Evolutionary conservation across 768 basidiomycete genomes (phyloP).

Genomic region (Mycena capillaripes): DNA sequence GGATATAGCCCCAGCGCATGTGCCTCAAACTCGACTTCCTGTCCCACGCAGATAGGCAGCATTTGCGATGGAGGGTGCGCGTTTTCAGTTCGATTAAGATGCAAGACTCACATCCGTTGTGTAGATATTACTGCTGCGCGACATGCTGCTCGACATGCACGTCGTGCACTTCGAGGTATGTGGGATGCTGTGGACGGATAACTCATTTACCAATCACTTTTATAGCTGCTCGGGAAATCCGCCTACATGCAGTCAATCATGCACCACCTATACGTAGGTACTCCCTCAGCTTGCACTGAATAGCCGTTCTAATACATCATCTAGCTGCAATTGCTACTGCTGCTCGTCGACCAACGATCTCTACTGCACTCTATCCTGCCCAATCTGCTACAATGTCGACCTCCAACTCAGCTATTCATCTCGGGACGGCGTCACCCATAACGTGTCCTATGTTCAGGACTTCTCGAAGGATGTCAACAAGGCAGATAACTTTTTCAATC

Average conservation of each 20-base stretch:
- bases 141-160: conserved; percentile 34
- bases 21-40: conserved; percentile 22
- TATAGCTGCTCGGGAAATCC: conserved; percentile 16
- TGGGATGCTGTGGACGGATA: too few species aligned
- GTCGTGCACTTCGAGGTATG: conserved; percentile 27
- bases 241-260: conserved; percentile 11
- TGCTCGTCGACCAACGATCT: conserved; percentile 28
- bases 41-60: conserved; percentile 29
- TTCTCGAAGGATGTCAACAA: conserved; percentile 26
- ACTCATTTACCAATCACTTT: not conserved
- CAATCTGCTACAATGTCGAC: conserved; percentile 34
- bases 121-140: conserved; percentile 30
- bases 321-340: conserved; percentile 36
- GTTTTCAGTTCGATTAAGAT: not conserved
- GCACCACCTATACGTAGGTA: conserved; percentile 3
- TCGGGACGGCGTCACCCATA: conserved; percentile 9
- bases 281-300: too few species aligned
- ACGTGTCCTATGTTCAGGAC: conserved; percentile 29
- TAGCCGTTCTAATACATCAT: not conserved
- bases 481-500: conserved; percentile 27
- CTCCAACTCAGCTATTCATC: conserved; percentile 26
- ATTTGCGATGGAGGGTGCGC: conserved; percentile 37
- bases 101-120: not conserved
- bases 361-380: conserved; percentile 34
- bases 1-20: conserved; percentile 31